Conservation (phyloP, 371 early-diverging fungal species). For the Mortierella sp. region DNA sequence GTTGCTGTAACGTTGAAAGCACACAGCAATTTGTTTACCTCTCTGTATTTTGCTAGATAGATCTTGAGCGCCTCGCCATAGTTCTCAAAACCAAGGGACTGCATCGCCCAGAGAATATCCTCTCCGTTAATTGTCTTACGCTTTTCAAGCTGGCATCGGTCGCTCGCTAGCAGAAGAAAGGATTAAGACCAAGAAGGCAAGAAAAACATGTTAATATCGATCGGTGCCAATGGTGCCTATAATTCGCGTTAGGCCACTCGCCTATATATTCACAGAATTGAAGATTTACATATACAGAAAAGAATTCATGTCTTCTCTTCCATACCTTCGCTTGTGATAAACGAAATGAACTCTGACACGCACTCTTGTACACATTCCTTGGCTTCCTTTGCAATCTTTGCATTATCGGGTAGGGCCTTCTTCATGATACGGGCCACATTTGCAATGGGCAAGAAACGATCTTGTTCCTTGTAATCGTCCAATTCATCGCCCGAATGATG, state of each 20-base stretch:
- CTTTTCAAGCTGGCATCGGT: slow-evolving; percentile 95
- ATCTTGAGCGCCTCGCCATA: slow-evolving; percentile 96
- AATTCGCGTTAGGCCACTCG: too few species aligned
- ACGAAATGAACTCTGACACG: slow-evolving; percentile 99
- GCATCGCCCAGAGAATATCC: slow-evolving; percentile 99
- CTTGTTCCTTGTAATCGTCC: slow-evolving; percentile 91
- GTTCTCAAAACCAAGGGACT: slow-evolving; percentile 98
- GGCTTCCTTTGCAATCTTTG: slow-evolving; percentile 98
- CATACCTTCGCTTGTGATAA: slow-evolving; percentile 95
- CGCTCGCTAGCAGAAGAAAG: slow-evolving; percentile 73
- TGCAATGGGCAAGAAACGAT: slow-evolving; percentile 95
- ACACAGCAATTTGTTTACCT: slow-evolving; percentile 60
- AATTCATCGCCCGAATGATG: slow-evolving; percentile 53
- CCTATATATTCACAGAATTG: too few species aligned
- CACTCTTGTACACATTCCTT: slow-evolving; percentile 99
- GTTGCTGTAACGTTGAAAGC: too few species aligned
- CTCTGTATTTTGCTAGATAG: slow-evolving; percentile 93
- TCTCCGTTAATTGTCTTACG: slow-evolving; percentile 99
- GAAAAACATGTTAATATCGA: too few species aligned
- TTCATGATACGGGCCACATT: slow-evolving; percentile 99
- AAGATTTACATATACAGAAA: too few species aligned
- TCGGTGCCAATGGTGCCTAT: too few species aligned
- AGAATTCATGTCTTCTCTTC: too few species aligned
- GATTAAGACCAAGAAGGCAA: too few species aligned
- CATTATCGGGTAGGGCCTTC: slow-evolving; percentile 95